Percentiles rank a stretch among this genome's conserved stretches.
phyloP scores from a whole-genome alignment of 2,329 filamentous ascomycete genomes.

The Paecilomyces sp. region DNA sequence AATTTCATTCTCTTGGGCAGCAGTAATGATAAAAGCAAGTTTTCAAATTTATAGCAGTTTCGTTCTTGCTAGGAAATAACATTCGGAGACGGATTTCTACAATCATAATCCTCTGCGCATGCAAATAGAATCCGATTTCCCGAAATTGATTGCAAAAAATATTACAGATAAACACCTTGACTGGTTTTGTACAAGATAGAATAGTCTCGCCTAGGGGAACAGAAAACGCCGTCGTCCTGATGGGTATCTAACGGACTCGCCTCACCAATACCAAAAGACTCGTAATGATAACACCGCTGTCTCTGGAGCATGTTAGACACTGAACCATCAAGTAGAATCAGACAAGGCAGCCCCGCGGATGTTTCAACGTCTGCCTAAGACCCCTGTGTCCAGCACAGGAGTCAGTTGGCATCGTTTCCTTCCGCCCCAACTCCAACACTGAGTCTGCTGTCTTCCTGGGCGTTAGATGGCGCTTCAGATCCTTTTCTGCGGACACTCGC shows the following conservation, averaged over 20 bases:
- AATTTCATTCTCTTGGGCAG: no score
- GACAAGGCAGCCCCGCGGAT: not conserved
- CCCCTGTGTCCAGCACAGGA: not conserved
- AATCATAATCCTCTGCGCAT: not conserved
- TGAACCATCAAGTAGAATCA: not conserved
- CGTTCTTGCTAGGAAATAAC: no score
- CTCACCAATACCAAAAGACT: not conserved
- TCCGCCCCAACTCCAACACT: not conserved
- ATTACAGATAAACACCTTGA: not conserved
- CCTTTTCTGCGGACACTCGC: constrained; percentile 10
- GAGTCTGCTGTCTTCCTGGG: not conserved
- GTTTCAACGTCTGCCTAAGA: not conserved
- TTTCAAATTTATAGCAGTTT: no score
- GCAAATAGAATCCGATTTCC: not conserved
- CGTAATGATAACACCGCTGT: not conserved
- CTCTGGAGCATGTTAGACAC: not conserved
- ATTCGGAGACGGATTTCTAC: no score
- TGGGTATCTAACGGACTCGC: not conserved
- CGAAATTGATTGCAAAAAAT: not conserved
- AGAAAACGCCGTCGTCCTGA: not conserved
- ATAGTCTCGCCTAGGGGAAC: not conserved
- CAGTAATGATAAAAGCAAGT: no score
- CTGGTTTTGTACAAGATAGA: not conserved
- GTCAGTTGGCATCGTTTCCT: not conserved
- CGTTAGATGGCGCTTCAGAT: not conserved